phyloP scores from a whole-genome alignment of 306 rosid genomes.

The Vigna radiata region DNA sequence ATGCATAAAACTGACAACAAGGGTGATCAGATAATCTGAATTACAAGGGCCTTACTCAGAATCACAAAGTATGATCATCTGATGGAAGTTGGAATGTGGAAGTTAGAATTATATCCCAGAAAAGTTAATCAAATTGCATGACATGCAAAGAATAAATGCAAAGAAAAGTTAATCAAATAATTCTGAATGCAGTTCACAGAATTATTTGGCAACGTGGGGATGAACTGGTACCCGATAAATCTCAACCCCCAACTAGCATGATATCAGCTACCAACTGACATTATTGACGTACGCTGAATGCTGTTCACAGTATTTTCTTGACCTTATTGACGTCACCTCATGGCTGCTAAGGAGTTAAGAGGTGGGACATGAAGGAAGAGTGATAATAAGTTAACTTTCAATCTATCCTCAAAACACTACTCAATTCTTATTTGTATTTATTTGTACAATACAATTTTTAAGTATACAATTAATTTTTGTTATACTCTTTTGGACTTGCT shows the following conservation, averaged over 20 bases:
- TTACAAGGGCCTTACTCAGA: conserved; percentile 28
- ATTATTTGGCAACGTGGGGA: conserved; percentile 8
- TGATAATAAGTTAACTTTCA: no score
- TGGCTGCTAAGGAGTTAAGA: no score
- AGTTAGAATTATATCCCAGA: conserved; percentile 23
- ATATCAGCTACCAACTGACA: conserved; percentile 20
- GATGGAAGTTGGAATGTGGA: conserved; percentile 35
- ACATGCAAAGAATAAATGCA: conserved; percentile 21
- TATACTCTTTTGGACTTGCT: background rate
- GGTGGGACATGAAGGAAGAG: no score
- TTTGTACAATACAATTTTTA: background rate
- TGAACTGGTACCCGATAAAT: background rate
- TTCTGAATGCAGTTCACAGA: conserved; percentile 20
- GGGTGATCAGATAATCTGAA: conserved; percentile 27
- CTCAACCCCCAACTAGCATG: background rate
- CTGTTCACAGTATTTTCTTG: background rate
- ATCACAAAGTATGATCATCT: conserved; percentile 25
- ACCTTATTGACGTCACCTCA: no score
- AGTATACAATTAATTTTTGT: background rate
- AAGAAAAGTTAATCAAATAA: background rate
- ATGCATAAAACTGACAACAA: conserved; percentile 24
- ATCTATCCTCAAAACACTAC: no score
- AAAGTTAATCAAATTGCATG: conserved; percentile 8
- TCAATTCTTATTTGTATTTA: background rate
- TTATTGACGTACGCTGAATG: background rate